These are phyloP conservation scores for Metarhizium sp. DNA, from an alignment of 2,329 filamentous ascomycete genomes.

Conservation along the genomic window DNA sequence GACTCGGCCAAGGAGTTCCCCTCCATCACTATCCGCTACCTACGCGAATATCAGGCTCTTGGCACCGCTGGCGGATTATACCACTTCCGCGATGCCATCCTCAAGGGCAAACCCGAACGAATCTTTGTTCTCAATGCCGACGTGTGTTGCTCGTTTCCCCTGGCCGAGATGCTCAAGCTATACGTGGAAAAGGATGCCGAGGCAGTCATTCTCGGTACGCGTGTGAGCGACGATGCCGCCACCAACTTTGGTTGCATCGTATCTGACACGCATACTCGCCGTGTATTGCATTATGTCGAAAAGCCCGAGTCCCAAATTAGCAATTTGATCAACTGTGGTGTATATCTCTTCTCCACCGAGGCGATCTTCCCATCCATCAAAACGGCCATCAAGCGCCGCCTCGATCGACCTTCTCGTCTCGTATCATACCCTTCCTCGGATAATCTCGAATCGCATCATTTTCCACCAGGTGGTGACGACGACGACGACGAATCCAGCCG, in stretches of 20 bases:
- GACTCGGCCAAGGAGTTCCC: conserved; percentile 78
- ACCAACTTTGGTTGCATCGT: conserved; percentile 98
- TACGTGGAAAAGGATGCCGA: conserved; percentile 94
- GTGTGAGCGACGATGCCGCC: conserved; percentile 82
- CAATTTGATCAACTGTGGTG: conserved; percentile 97
- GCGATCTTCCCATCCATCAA: conserved; percentile 95
- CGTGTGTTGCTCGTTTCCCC: conserved; percentile 96
- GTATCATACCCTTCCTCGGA: conserved; percentile 95
- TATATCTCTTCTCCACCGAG: conserved; percentile 94
- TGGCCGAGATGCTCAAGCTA: conserved; percentile 89
- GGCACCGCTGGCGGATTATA: conserved; percentile 95
- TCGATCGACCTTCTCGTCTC: conserved; percentile 72
- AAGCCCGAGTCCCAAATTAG: conserved; percentile 97
- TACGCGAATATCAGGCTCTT: conserved; percentile 93
- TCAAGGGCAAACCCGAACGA: conserved; percentile 88
- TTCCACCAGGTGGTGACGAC: conserved; percentile 28
- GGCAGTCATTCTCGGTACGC: conserved; percentile 89
- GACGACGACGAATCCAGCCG: conserved; percentile 67
- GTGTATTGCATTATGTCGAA: conserved; percentile 97
- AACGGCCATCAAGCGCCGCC: conserved; percentile 88
- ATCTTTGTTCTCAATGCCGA: conserved; percentile 98
- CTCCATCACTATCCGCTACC: conserved; percentile 77
- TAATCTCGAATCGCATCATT: conserved; percentile 65
- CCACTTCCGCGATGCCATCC: conserved; percentile 97
- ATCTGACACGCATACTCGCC: conserved; percentile 84